Evolutionary conservation across 169 alveolate species (phyloP).

Genomic region (Eimeria acervulina): DNA sequence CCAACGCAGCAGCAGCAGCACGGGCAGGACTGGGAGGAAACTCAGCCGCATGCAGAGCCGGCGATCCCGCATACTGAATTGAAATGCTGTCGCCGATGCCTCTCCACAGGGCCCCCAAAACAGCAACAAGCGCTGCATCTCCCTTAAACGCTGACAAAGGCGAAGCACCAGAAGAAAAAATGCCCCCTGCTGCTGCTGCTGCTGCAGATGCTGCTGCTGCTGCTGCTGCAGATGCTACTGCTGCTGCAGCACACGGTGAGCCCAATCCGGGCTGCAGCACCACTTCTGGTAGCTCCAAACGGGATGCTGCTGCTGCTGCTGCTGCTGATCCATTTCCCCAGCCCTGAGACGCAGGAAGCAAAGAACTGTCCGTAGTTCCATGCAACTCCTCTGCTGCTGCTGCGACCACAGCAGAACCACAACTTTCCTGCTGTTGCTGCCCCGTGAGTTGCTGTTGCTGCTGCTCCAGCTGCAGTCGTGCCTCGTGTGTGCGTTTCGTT

Average conservation of each 20-base stretch:
- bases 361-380: background rate
- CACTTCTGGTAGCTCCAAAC: background rate
- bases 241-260: background rate
- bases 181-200: slow-evolving; percentile 32
- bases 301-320: slow-evolving; percentile 27
- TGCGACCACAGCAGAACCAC: background rate
- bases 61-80: slow-evolving; percentile 76
- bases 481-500: background rate
- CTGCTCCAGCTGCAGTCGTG: background rate
- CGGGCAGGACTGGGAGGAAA: slow-evolving; percentile 31
- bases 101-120: slow-evolving; percentile 74
- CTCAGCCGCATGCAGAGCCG: slow-evolving; percentile 82
- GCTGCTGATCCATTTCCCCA: background rate
- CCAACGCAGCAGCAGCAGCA: slow-evolving; percentile 24
- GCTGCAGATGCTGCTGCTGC: background rate
- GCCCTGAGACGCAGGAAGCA: background rate
- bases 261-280: background rate
- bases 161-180: background rate
- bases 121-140: slow-evolving; percentile 6
- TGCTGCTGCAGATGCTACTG: background rate
- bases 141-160: background rate
- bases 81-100: slow-evolving; percentile 75
- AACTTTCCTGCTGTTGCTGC: background rate
- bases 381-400: slow-evolving; percentile 13
- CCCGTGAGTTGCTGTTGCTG: background rate